phyloP scores from a whole-genome alignment of 2,329 filamentous ascomycete genomes.

The Myriangium duriaei region DNA sequence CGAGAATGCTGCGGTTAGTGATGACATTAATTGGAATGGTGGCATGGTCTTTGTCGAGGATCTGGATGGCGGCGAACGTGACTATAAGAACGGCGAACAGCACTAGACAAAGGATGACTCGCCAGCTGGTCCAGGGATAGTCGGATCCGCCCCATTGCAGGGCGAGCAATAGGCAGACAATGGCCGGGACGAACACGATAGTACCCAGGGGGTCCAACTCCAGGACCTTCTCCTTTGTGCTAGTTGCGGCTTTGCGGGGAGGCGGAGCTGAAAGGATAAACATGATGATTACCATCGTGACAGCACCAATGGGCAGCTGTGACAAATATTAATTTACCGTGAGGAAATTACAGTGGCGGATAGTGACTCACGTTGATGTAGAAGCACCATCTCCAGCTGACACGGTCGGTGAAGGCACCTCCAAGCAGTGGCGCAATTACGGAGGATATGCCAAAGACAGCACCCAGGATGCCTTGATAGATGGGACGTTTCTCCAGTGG shows the following conservation, averaged over 20 bases:
- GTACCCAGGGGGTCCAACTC: constrained; percentile 35
- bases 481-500: constrained; percentile 13
- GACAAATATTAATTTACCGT: constrained; percentile 25
- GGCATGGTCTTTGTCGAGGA: constrained; percentile 29
- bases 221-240: constrained; percentile 20
- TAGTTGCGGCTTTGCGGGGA: constrained; percentile 1
- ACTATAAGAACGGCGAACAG: constrained; percentile 2
- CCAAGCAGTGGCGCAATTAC: constrained; percentile 41
- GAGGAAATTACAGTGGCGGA: constrained; percentile 32
- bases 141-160: constrained; percentile 33
- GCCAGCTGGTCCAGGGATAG: constrained; percentile 21
- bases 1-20: constrained; percentile 31
- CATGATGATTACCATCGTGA: constrained; percentile 21
- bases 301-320: constrained; percentile 38
- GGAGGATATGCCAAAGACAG: constrained; percentile 30
- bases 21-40: constrained; percentile 36
- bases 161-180: constrained; percentile 32
- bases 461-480: constrained; percentile 22
- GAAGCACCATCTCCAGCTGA: constrained; percentile 38
- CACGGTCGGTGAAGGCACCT: constrained; percentile 34
- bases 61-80: constrained; percentile 13
- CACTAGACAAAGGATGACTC: constrained; percentile 12
- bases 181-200: constrained; percentile 26
- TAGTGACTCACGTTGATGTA: constrained; percentile 34
- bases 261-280: constrained; percentile 5